These are phyloP conservation scores for Monosporascus sp. DNA, from an alignment of 2,329 filamentous ascomycete genomes.

Conservation along the genomic window DNA sequence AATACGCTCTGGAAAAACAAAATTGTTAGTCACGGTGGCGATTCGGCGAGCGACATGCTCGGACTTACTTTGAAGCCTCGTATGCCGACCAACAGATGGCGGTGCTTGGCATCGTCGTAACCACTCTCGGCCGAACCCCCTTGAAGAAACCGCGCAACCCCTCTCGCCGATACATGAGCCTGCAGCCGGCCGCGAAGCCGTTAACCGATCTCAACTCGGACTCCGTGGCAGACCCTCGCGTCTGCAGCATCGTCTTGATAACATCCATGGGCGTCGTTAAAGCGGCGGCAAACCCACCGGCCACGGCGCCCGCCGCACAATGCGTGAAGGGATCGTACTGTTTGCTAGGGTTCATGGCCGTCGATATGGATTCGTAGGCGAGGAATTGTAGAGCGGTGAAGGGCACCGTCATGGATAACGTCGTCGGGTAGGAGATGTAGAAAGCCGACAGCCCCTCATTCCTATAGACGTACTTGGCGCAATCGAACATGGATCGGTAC, in stretches of 20 bases:
- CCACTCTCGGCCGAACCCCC: slow-evolving; percentile 81
- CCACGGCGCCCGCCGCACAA: slow-evolving; percentile 85
- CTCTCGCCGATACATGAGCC: slow-evolving; percentile 76
- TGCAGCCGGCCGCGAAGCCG: slow-evolving; percentile 72
- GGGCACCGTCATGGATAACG: slow-evolving; percentile 95
- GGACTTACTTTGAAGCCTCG: slow-evolving; percentile 60
- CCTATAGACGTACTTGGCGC: slow-evolving; percentile 80
- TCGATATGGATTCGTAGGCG: slow-evolving; percentile 94
- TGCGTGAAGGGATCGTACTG: slow-evolving; percentile 91
- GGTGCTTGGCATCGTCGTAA: slow-evolving; percentile 97
- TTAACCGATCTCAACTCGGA: slow-evolving; percentile 79
- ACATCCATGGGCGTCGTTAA: slow-evolving; percentile 96
- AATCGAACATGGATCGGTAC: slow-evolving; percentile 82
- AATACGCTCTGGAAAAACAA: slow-evolving; percentile 23
- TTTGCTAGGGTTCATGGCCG: slow-evolving; percentile 80
- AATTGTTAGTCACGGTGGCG: neutral
- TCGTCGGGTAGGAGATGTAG: slow-evolving; percentile 98
- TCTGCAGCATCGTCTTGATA: slow-evolving; percentile 96
- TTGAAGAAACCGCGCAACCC: slow-evolving; percentile 88
- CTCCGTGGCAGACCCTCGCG: slow-evolving; percentile 77
- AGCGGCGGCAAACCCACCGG: slow-evolving; percentile 87
- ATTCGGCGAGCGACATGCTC: neutral
- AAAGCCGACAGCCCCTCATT: slow-evolving; percentile 87
- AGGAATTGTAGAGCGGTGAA: slow-evolving; percentile 97
- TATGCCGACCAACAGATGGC: slow-evolving; percentile 96